A percentile compares a stretch with the other conserved stretches of the same genome.
phyloP scores from a whole-genome alignment of 768 basidiomycete genomes.

The Fistulinella prunicolor region DNA sequence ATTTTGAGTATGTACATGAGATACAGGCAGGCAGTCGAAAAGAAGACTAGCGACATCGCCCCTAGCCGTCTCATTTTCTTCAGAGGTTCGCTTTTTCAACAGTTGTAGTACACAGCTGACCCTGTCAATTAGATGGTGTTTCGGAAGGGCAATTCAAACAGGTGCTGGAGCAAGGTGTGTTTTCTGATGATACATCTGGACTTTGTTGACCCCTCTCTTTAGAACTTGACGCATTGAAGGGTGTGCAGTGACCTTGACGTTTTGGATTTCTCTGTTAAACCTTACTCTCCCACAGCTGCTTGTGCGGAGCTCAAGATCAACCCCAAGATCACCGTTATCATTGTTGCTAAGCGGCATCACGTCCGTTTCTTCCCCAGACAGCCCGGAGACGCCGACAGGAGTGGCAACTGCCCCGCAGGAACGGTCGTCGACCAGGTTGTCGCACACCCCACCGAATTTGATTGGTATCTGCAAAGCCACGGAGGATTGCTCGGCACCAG shows the following conservation, averaged over 20 bases:
- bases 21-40: conserved; percentile 57
- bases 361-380: conserved; percentile 52
- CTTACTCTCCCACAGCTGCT: conserved; percentile 46
- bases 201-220: conserved; percentile 2
- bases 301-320: conserved; percentile 56
- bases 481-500: conserved; percentile 77
- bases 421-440: conserved; percentile 74
- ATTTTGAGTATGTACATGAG: conserved; percentile 54
- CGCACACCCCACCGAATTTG: conserved; percentile 68
- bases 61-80: conserved; percentile 77
- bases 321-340: conserved; percentile 69
- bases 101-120: conserved; percentile 1
- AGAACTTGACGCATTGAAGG: conserved; percentile 61
- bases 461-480: conserved; percentile 78
- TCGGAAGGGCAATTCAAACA: conserved; percentile 53
- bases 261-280: conserved; percentile 1
- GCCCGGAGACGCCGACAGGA: conserved; percentile 51
- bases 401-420: conserved; percentile 73
- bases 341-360: conserved; percentile 65
- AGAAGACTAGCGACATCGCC: conserved; percentile 36
- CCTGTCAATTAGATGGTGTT: conserved; percentile 42
- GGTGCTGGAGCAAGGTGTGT: conserved; percentile 52
- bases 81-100: conserved; percentile 45
- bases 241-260: conserved; percentile 34
- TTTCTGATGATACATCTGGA: background rate